Base-by-base conservation (phyloP, 495 filamentous ascomycete genomes). In the Penicillium roqueforti region DNA sequence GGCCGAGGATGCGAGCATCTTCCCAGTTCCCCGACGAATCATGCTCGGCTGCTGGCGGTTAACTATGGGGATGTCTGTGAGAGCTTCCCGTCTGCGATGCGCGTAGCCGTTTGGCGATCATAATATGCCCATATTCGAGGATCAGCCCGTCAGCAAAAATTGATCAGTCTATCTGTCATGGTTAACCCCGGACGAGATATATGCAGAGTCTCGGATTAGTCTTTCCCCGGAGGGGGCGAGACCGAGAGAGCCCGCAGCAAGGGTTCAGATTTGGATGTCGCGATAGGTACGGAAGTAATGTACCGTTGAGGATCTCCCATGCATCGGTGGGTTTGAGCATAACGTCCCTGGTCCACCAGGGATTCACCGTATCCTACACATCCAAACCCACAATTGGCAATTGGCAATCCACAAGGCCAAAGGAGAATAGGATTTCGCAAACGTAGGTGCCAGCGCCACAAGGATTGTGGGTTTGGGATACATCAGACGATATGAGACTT, bases 41-140 rank as follows among this genome's bases (percentile, higher is more conserved):
- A 57, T 25, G 31, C 32, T 37, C 5, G 9, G 6, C 13, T 6
- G 13, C 39, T 37, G 22, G 29, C 31, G 5, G 18, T 18, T 25
- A 37, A 40, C 19, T 38, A 29, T 54, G 29, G 51, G 42, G 32
- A 20, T 14, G 18, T 19, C 25, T 25, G 26, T 37, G 28, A 52
- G 39, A 32, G 48, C 13, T 32, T 32, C 29, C 31, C 47, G 37
- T 20, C 20, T 56, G 47, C 14, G 44, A 56, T 65, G 61, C 54
- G 56, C 54, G 57, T 62, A 60, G 60, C 61, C 61, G 64, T 52
- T 67, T 62, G 64, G 36, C 59, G 64, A 67, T 62, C 64, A 55
- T 36, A n/a, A n/a, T 29, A 57, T 56, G 60, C 38, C 38, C 31
- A 44, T 51, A 53, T 51, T 56, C 54, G 62, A 50, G 22, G 45